A percentile compares a stretch with the other conserved stretches of the same genome.
These are phyloP conservation scores for Backusella circina DNA, from an alignment of 192 early-diverging fungal species.

Conservation along the genomic window DNA sequence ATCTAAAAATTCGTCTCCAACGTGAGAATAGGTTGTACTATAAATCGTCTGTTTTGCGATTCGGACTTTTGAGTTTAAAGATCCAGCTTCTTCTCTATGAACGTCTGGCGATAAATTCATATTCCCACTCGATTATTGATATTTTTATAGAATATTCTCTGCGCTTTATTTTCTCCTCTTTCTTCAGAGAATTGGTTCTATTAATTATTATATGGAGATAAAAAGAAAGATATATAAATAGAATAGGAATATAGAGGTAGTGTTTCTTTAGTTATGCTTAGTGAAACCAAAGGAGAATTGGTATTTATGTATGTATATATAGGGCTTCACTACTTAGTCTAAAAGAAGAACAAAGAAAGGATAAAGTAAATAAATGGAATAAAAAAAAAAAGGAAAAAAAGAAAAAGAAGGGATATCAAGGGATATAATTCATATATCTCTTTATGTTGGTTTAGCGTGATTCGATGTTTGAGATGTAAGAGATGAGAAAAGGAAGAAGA, in stretches of 20 bases:
- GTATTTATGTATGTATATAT: background rate
- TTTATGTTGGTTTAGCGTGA: background rate
- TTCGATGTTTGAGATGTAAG: background rate
- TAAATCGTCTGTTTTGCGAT: slow-evolving; percentile 14
- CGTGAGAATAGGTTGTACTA: slow-evolving; percentile 13
- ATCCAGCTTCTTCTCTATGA: background rate
- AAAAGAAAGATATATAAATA: background rate
- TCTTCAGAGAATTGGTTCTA: background rate
- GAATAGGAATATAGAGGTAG: background rate
- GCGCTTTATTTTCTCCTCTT: background rate
- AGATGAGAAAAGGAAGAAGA: slow-evolving; percentile 1
- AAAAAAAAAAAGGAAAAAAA: background rate
- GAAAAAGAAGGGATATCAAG: background rate
- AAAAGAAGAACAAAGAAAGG: background rate
- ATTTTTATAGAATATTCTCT: background rate
- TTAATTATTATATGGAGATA: background rate
- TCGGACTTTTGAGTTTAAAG: background rate
- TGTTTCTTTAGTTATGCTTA: background rate
- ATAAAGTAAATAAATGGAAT: background rate
- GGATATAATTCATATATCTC: background rate
- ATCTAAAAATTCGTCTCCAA: slow-evolving; percentile 21
- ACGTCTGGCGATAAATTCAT: background rate
- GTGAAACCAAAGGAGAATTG: background rate
- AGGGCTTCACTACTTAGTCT: background rate
- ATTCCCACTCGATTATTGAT: background rate